A percentile compares a stretch with the other conserved stretches of the same genome.
These are phyloP conservation scores for Pythium angustatum DNA, from an alignment of 352 stramenopile species.

Conservation along the genomic window DNA sequence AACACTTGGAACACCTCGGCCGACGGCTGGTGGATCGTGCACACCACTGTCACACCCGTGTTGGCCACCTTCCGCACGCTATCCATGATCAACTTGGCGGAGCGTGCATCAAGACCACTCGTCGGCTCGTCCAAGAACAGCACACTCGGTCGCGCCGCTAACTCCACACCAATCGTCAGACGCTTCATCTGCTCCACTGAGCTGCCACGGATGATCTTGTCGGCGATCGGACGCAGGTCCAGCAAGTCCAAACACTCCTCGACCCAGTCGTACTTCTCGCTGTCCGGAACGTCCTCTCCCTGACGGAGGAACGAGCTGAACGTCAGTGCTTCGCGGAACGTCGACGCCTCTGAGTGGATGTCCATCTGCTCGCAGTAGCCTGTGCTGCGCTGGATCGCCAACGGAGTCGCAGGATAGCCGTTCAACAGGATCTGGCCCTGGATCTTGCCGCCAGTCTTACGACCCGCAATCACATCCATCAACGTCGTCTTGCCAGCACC, in stretches of 20 bases:
- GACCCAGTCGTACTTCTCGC: slow-evolving; percentile 39
- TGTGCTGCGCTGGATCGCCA: slow-evolving; percentile 42
- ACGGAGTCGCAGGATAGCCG: slow-evolving; percentile 71
- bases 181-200: slow-evolving; percentile 57
- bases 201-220: slow-evolving; percentile 41
- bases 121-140: slow-evolving; percentile 84
- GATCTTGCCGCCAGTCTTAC: slow-evolving; percentile 91
- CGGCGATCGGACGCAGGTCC: slow-evolving; percentile 34
- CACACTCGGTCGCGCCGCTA: slow-evolving; percentile 78
- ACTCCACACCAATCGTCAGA: slow-evolving; percentile 54
- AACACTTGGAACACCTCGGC: too few relatives aligned
- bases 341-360: slow-evolving; percentile 87
- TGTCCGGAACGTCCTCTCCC: slow-evolving; percentile 27
- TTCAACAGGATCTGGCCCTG: slow-evolving; percentile 88
- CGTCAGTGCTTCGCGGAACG: slow-evolving; percentile 90
- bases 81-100: slow-evolving; percentile 78
- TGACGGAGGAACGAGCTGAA: slow-evolving; percentile 91
- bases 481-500: slow-evolving; percentile 94
- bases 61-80: slow-evolving; percentile 83
- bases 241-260: slow-evolving; percentile 44
- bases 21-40: too few relatives aligned
- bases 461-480: slow-evolving; percentile 93
- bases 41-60: too few relatives aligned
- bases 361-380: slow-evolving; percentile 83
- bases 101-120: slow-evolving; percentile 80